Evolutionary conservation across 306 rosid genomes (phyloP), one percentile per base, ranked within the genome.

Genomic region (Glycine tomentella): DNA sequence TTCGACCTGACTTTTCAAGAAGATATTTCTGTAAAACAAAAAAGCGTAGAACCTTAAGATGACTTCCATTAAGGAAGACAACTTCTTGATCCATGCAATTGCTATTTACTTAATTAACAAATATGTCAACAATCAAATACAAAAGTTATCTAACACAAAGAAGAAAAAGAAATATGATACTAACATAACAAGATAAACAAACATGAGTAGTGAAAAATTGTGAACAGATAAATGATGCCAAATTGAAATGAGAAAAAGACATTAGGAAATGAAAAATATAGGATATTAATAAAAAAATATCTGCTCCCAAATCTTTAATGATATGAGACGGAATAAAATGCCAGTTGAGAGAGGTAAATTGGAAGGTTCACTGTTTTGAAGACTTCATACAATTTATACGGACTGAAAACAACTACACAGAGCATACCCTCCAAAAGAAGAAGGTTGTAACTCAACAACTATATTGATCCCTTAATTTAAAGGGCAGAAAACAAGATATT

Each of bases 101-200:
- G 49, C 49, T 50, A 50, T 65, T 74, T 72, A 74, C 53, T 15
- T 61, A 20, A 17, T 61, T 58, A 57, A 80, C 8, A 44, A 31
- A 69, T 16, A 72, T 9, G 44, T n/a, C 2, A 80, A 36, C 8
- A 61, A 62, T 59, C 31, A 49, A 58, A 70, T 38, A 36, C 25
- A 61, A 61, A 55, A 68, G 50, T 20, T 11, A 80, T 38, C 46
- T 42, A 63, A 9, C 1, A 4, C 44, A 36, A 38, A 70, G 69
- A 31, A 46, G 62, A 46, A 58, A 40, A 34, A 49, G 51, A 31
- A 11, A 53, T 55, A 69, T 0, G 14, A 15, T 77, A 34, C 46
- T 34, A 6, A 50, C 36, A 51, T 13, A 69, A n/a, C 53, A 48
- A 12, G 65, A 70, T 36, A 59, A 80, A 80, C 15, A 71, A 33